Evolutionary conservation across 2,329 filamentous ascomycete species (phyloP).

Genomic region (Colletotrichum godetiae): DNA sequence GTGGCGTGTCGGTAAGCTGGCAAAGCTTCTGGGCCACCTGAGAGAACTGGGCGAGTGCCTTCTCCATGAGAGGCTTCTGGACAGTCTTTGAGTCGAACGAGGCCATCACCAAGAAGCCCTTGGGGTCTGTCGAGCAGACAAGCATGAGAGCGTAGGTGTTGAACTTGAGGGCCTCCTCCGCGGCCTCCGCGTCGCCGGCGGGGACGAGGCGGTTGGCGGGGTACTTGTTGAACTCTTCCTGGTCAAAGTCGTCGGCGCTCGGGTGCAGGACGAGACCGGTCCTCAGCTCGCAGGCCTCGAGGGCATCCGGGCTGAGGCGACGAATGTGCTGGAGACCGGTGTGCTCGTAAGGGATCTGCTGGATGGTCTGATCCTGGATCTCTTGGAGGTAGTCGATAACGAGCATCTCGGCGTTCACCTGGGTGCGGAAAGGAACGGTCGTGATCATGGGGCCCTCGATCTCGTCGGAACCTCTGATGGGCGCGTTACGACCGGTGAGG

Average conservation of each 20-base stretch:
- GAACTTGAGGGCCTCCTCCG: conserved; percentile 69
- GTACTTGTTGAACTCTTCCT: conserved; percentile 42
- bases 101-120: conserved; percentile 69
- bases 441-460: conserved; percentile 72
- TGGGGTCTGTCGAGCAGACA: conserved; percentile 69
- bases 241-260: conserved; percentile 45
- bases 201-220: conserved; percentile 66
- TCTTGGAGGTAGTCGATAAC: conserved; percentile 64
- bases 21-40: conserved; percentile 63
- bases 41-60: conserved; percentile 63
- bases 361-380: conserved; percentile 66
- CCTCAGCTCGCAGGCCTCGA: conserved; percentile 66
- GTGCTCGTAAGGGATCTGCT: conserved; percentile 74
- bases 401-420: conserved; percentile 52
- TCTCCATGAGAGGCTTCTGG: conserved; percentile 60
- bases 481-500: conserved; percentile 65
- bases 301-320: conserved; percentile 63
- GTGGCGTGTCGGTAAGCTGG: conserved; percentile 44
- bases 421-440: conserved; percentile 67
- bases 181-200: conserved; percentile 65
- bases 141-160: conserved; percentile 73
- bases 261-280: conserved; percentile 67
- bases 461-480: conserved; percentile 59
- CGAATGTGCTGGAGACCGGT: conserved; percentile 71
- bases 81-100: conserved; percentile 74